Conservation (phyloP, 345 rosid genomes). For the Excoecaria cochinchinensis region DNA sequence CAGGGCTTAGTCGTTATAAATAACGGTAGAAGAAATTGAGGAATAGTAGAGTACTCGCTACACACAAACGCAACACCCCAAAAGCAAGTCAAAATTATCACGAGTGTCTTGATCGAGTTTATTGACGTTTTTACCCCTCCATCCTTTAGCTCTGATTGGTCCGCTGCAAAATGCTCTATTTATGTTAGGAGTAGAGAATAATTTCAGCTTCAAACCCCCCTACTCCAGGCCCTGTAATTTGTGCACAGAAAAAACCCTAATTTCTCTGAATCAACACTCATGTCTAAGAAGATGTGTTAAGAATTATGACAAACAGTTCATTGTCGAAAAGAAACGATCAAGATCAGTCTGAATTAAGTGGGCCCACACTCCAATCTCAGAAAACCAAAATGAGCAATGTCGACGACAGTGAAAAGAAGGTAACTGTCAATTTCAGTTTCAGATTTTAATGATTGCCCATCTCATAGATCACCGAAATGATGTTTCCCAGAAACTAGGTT, state of each 20-base stretch:
- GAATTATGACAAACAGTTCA: conserved; percentile 35
- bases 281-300: not conserved
- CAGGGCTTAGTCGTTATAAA: no score
- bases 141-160: no score
- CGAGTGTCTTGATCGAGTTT: no score
- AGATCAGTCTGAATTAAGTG: conserved; percentile 46
- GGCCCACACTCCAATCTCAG: conserved; percentile 32
- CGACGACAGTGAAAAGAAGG: conserved; percentile 52
- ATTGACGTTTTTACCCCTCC: no score
- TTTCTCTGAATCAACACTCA: conserved; percentile 10
- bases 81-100: no score
- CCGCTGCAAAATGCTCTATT: no score
- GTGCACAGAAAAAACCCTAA: conserved; percentile 9
- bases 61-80: no score
- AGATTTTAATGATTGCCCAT: conserved; percentile 14
- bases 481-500: conserved; percentile 1
- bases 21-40: no score
- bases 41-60: no score
- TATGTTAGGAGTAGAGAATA: no score
- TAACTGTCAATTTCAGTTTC: conserved; percentile 11
- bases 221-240: not conserved
- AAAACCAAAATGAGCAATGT: conserved; percentile 53
- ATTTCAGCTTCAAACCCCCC: conserved; percentile 11
- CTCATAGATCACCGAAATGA: conserved; percentile 6
- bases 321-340: conserved; percentile 46